Evolutionary conservation across 805 yeast species (phyloP).

Genomic region (Yarrowia keelungensis): DNA sequence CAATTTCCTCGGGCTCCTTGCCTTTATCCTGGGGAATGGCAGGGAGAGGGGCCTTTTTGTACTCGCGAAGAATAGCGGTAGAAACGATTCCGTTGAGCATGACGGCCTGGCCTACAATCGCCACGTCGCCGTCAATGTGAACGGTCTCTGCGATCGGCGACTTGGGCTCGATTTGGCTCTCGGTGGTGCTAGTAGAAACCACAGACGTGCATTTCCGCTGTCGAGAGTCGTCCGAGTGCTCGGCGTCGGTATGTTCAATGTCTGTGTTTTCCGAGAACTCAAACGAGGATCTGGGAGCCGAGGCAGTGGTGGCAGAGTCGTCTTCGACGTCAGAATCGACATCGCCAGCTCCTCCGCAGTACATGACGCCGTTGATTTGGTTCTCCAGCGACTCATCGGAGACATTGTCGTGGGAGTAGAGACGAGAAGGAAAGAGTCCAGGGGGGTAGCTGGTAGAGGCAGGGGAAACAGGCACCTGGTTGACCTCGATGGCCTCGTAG

Average conservation of each 20-base stretch:
- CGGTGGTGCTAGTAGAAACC: conserved; percentile 7
- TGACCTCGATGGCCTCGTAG: conserved; percentile 12
- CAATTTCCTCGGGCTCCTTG: not conserved
- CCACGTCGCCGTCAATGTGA: not conserved
- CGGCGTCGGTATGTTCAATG: not conserved
- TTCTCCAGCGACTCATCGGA: conserved; percentile 31
- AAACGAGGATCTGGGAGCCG: not conserved
- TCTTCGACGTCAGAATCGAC: conserved; percentile 15
- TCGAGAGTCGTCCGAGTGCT: not conserved
- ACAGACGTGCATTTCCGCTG: conserved; percentile 6
- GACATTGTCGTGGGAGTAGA: conserved; percentile 29
- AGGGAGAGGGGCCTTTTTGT: conserved; percentile 15
- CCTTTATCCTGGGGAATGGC: conserved; percentile 14
- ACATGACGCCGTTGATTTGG: conserved; percentile 22
- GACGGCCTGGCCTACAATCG: conserved; percentile 18
- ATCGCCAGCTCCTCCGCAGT: conserved; percentile 8
- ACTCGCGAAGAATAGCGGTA: conserved; percentile 13
- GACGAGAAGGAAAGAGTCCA: conserved; percentile 17
- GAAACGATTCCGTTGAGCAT: not conserved
- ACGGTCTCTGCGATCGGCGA: conserved; percentile 6
- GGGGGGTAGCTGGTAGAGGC: conserved; percentile 3
- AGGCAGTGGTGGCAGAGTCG: conserved; percentile 4
- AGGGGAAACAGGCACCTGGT: not conserved
- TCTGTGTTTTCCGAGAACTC: conserved; percentile 9
- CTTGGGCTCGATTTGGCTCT: conserved; percentile 15